phyloP scores from a whole-genome alignment of 2,329 filamentous ascomycete genomes.

The Sordariomycetes sp. region DNA sequence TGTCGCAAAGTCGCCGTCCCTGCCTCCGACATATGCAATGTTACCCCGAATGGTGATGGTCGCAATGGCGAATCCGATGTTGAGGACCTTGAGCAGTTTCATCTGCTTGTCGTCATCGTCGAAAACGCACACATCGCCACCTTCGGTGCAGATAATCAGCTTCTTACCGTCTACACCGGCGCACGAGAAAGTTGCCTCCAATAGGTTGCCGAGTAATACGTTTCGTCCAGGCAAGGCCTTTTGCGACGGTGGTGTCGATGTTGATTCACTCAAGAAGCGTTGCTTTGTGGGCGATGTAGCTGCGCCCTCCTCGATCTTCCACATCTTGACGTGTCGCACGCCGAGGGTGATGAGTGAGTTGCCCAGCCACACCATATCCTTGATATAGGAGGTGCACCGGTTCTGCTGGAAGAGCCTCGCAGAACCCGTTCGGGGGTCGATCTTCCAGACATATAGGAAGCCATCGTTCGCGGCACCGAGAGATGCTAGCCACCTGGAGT shows the following conservation, averaged over 20 bases:
- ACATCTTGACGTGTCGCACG: constrained; percentile 86
- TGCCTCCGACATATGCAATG: constrained; percentile 60
- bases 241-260: constrained; percentile 21
- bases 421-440: constrained; percentile 73
- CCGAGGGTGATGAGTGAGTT: constrained; percentile 77
- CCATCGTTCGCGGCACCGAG: constrained; percentile 86
- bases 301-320: constrained; percentile 66
- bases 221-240: constrained; percentile 79
- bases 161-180: constrained; percentile 65
- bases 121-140: constrained; percentile 80
- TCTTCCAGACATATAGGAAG: constrained; percentile 83
- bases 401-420: constrained; percentile 77
- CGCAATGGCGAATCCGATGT: constrained; percentile 57
- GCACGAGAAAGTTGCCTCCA: constrained; percentile 78
- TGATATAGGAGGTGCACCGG: constrained; percentile 81
- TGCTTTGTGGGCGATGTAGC: constrained; percentile 55
- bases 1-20: constrained; percentile 48
- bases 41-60: constrained; percentile 55
- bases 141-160: constrained; percentile 78
- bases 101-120: constrained; percentile 68
- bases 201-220: constrained; percentile 69
- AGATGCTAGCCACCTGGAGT: constrained; percentile 80
- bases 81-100: constrained; percentile 57
- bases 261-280: constrained; percentile 37
- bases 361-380: constrained; percentile 86